Evolutionary conservation across 805 yeast genomes (phyloP), one percentile per base, ranked within the genome.

Genomic region (Saccharomycopsis fermentans): DNA sequence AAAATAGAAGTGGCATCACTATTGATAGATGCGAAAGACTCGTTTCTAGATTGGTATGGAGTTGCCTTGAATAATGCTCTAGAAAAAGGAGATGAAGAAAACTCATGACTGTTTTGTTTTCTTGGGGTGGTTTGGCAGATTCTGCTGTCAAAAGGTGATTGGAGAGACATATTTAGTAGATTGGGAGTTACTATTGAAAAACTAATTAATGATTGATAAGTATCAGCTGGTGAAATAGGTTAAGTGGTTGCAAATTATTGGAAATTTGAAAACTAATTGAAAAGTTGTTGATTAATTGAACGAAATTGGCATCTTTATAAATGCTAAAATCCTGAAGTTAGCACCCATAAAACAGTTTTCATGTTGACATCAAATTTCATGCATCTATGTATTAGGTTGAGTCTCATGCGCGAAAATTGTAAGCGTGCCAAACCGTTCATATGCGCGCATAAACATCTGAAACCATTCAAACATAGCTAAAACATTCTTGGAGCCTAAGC

Each of bases 1-100:
- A 61, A 61, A 37, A 61, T 61, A 4, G 61, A 58, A 4, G 59
- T 43, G 17, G 56, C 56, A 27, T 36, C 39, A 26, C 55, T 56
- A 16, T 21, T 43, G 36, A 54, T 55, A 2, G 57, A 53, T 11
- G 52, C 26, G 11, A 40, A 27, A 8, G 60, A 58, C 3, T 58
- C 50, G 54, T 58, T 55, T 17, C 52, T 51, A 32, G 43, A 32
- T 24, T 29, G 36, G 36, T 48, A 51, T 34, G 54, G 58, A 6
- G 57, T 32, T 34, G 48, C 14, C 9, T 37, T 54, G 19, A 54
- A 35, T n/a, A 36, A 19, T 9, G 29, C 16, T 43, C 50, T 43
- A n/a, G 50, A 43, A 43, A 43, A 43, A 43, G 50, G 50, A n/a
- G 35, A 53, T 29, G 53, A 29, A 6, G 37, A 50, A 27, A 34